Base-by-base conservation (phyloP, 2,329 filamentous ascomycete genomes). In the Aspergillus pseudoviridinutans region DNA sequence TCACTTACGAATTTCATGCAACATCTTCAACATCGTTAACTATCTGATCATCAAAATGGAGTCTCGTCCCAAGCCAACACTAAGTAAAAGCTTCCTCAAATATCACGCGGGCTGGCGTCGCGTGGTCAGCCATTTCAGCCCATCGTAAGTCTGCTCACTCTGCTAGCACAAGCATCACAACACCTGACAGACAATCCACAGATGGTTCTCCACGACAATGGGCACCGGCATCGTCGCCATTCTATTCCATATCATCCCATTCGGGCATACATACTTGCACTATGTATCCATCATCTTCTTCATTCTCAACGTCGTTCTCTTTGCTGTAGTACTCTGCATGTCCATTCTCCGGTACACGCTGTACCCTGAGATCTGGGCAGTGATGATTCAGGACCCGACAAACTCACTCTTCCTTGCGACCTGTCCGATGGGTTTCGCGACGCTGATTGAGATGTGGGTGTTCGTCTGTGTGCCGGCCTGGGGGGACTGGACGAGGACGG, bases 191-290 rank as follows among this genome's bases (percentile, higher is more conserved):
- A 42, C 24, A 28, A 7, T 8, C 6, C 10, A 46, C 42, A 78
- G 81, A 68, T 86, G 84, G 84, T 86, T 85, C 66, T 76, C 80
- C 2, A 79, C 82, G 32, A 84, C 79, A 47, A 86, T 90, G 86
- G 87, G 87, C 28, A 90, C 87, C 0, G 87, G 87, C 22, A 84
- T 90, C 42, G 83, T 87, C 8, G 83, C 84, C 1, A 80, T 88
- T 42, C 76, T 90, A 22, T 77, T 90, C 20, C 77, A 83, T 61
- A 80, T 82, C 20, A 78, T 89, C 10, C 87, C 87, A 0, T 89
- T 85, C 69, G 80, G 86, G 59, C 78, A 78, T 1, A 56, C 62
- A 8, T 87, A 82, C 79, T 75, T 89, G 0, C 79, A 82, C 63
- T 84, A 81, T 71, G 75, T 88, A 22, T 83, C 84, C 1, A 80